phyloP scores from a whole-genome alignment of 1,139 yeast genomes.

The Candida sp. region DNA sequence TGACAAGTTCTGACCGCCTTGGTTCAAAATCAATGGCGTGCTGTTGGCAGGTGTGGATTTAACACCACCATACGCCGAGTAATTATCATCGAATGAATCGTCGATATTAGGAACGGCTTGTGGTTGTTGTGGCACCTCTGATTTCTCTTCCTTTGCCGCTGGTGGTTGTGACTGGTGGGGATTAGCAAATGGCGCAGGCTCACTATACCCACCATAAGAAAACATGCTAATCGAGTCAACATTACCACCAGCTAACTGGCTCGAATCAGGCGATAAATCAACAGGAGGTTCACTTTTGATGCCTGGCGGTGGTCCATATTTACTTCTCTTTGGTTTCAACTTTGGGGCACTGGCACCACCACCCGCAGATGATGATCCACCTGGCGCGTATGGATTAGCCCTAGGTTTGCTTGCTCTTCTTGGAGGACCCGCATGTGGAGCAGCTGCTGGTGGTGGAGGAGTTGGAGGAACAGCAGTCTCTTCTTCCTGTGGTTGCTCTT shows the following conservation, averaged over 20 bases:
- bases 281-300: conserved; percentile 19
- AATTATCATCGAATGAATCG: conserved; percentile 29
- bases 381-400: conserved; percentile 48
- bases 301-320: conserved; percentile 35
- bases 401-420: conserved; percentile 10
- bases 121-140: conserved; percentile 3
- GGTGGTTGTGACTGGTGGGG: conserved; percentile 7
- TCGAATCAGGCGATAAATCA: conserved; percentile 11
- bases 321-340: conserved; percentile 21
- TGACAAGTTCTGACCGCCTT: neutral
- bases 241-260: neutral
- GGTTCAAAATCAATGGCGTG: conserved; percentile 12
- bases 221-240: conserved; percentile 42
- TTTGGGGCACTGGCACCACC: conserved; percentile 18
- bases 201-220: conserved; percentile 22
- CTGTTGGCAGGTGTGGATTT: neutral
- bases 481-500: conserved; percentile 7
- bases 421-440: conserved; percentile 9
- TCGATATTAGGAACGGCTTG: conserved; percentile 22
- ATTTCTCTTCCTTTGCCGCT: neutral
- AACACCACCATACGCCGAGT: conserved; percentile 4
- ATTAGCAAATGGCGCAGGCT: conserved; percentile 2
- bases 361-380: neutral
- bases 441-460: conserved; percentile 11
- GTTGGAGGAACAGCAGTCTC: conserved; percentile 6